These are phyloP conservation scores for Blakeslea trispora DNA, from an alignment of 371 early-diverging fungal genomes.

Conservation along the genomic window DNA sequence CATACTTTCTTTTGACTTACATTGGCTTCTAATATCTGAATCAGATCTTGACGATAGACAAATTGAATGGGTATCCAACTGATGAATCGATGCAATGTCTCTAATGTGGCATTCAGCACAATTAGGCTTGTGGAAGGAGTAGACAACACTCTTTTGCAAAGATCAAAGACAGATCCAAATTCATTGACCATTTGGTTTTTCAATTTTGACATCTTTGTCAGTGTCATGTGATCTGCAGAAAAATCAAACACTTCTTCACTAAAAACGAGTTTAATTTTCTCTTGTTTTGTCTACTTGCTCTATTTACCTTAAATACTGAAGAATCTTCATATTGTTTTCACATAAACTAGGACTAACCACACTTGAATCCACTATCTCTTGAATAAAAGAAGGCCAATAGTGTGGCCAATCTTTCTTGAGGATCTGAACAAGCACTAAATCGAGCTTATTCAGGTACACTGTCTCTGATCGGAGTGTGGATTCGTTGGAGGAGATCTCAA, in stretches of 20 bases:
- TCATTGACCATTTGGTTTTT: constrained; percentile 92
- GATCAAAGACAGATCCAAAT: constrained; percentile 89
- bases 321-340: constrained; percentile 97
- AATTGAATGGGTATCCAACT: constrained; percentile 30
- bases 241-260: constrained; percentile 98
- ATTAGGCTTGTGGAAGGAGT: constrained; percentile 65
- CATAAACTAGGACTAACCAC: constrained; percentile 86
- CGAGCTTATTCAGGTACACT: constrained; percentile 80
- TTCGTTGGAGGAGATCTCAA: constrained; percentile 80
- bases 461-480: constrained; percentile 62
- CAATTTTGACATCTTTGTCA: constrained; percentile 81
- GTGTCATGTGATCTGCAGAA: constrained; percentile 92
- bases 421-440: constrained; percentile 92
- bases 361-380: constrained; percentile 92
- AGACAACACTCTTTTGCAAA: constrained; percentile 90
- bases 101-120: constrained; percentile 82
- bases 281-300: not conserved
- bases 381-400: constrained; percentile 97
- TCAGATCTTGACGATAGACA: constrained; percentile 18
- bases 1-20: no score
- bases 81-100: constrained; percentile 62
- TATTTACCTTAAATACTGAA: constrained; percentile 84
- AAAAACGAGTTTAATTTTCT: not conserved
- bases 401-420: constrained; percentile 99
- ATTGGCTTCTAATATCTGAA: constrained; percentile 16